A percentile compares a stretch with the other conserved stretches of the same genome.
Evolutionary conservation across 2,329 filamentous ascomycete genomes (phyloP).

Genomic region (Penicillium frequentans): DNA sequence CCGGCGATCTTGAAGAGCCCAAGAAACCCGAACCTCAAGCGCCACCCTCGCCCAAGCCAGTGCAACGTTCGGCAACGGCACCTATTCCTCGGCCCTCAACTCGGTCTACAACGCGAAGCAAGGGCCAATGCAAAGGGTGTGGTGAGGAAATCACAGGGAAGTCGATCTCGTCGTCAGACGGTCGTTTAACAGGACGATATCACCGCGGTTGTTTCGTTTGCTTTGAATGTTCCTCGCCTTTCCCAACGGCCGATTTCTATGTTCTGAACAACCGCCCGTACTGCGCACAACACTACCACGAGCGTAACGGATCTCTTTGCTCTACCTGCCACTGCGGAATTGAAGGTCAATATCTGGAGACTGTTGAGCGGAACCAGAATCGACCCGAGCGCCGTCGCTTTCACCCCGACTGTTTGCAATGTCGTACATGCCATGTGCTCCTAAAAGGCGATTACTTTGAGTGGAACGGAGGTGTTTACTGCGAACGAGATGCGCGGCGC

Average conservation of each 20-base stretch:
- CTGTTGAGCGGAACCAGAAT: conserved; percentile 51
- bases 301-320: conserved; percentile 84
- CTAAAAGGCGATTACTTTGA: conserved; percentile 89
- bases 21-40: conserved; percentile 2
- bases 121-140: conserved; percentile 83
- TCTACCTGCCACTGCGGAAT: conserved; percentile 78
- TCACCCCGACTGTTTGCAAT: conserved; percentile 84
- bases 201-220: conserved; percentile 96
- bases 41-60: conserved; percentile 28
- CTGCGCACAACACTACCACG: conserved; percentile 90
- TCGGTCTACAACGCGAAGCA: conserved; percentile 48
- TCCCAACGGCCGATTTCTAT: conserved; percentile 87
- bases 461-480: conserved; percentile 75
- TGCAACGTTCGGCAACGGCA: conserved; percentile 25
- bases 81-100: conserved; percentile 44
- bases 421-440: conserved; percentile 68
- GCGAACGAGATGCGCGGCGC: conserved; percentile 78
- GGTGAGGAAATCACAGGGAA: conserved; percentile 77
- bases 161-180: conserved; percentile 90
- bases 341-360: conserved; percentile 90
- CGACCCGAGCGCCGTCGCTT: conserved; percentile 64
- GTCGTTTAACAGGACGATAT: conserved; percentile 86
- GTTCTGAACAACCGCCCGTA: conserved; percentile 84
- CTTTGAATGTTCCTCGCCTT: conserved; percentile 76
- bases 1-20: background rate